Conservation (phyloP, 1,284 basidiomycete species). For the Cyathus olla region DNA sequence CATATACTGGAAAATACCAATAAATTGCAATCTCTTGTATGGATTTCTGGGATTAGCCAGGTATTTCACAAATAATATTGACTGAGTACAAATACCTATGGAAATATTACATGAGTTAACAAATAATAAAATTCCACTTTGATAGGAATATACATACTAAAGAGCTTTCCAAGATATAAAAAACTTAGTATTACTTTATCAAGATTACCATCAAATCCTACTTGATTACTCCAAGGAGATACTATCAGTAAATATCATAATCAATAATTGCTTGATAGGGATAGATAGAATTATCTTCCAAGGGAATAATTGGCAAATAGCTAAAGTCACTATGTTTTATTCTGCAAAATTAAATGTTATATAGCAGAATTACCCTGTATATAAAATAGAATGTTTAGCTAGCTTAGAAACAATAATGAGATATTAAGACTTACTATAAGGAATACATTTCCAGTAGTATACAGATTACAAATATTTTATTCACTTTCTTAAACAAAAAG, state of each 20-base stretch:
- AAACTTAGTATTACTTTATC: slow-evolving; percentile 10
- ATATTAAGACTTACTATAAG: slow-evolving; percentile 40
- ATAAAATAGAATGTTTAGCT: slow-evolving; percentile 48
- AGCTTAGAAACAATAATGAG: slow-evolving; percentile 45
- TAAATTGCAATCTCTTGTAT: slow-evolving; percentile 26
- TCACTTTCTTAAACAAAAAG: slow-evolving; percentile 40
- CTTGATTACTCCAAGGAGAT: slow-evolving; percentile 14
- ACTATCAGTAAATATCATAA: slow-evolving; percentile 32
- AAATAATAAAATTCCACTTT: slow-evolving; percentile 25
- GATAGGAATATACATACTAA: slow-evolving; percentile 40
- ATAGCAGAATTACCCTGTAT: slow-evolving; percentile 52
- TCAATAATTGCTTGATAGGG: slow-evolving; percentile 34
- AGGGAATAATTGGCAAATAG: slow-evolving; percentile 33
- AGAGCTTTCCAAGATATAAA: slow-evolving; percentile 42
- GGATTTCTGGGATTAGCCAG: slow-evolving; percentile 43
- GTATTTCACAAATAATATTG: slow-evolving; percentile 39
- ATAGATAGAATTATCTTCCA: slow-evolving; percentile 40
- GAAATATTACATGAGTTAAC: slow-evolving; percentile 35
- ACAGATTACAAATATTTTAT: slow-evolving; percentile 50
- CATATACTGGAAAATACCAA: slow-evolving; percentile 40
- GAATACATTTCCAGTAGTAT: slow-evolving; percentile 38
- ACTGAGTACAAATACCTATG: slow-evolving; percentile 36
- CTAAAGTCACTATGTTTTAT: slow-evolving; percentile 42
- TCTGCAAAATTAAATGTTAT: slow-evolving; percentile 48
- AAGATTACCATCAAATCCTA: slow-evolving; percentile 17